Percentiles rank a stretch among this genome's conserved stretches.
Conservation (phyloP, 768 basidiomycete species). For the Phanerochaete carnosa region DNA sequence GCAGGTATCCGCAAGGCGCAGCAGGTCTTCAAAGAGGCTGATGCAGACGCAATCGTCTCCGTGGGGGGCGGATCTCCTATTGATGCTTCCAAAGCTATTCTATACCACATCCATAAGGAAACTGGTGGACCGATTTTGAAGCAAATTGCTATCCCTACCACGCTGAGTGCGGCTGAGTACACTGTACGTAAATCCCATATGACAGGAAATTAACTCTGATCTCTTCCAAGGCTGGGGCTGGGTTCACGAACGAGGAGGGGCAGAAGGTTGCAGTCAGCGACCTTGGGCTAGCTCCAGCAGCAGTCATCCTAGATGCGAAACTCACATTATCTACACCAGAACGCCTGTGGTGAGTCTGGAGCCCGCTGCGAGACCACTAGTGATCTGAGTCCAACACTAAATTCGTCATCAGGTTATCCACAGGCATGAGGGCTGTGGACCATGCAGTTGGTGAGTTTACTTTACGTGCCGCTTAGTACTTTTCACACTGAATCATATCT, state of each 20-base stretch:
- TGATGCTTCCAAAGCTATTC: conserved; percentile 73
- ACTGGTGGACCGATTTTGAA: conserved; percentile 46
- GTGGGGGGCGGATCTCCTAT: conserved; percentile 81
- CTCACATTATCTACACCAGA: conserved; percentile 72
- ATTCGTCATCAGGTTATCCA: conserved; percentile 61
- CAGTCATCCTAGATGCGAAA: conserved; percentile 76
- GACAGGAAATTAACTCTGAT: not conserved
- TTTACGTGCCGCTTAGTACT: not conserved
- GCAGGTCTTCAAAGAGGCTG: conserved; percentile 48
- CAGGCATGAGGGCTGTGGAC: conserved; percentile 75
- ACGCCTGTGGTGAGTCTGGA: conserved; percentile 55
- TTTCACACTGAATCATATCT: not conserved
- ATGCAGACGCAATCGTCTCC: conserved; percentile 67
- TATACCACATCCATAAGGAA: conserved; percentile 59
- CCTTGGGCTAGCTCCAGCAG: conserved; percentile 60
- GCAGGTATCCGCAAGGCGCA: conserved; percentile 60
- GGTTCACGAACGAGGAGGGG: conserved; percentile 69
- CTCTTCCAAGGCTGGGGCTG: conserved; percentile 53
- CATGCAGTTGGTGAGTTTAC: conserved; percentile 62
- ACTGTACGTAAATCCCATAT: conserved; percentile 37
- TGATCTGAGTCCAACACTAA: conserved; percentile 9
- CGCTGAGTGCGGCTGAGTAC: conserved; percentile 77
- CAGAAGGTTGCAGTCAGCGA: conserved; percentile 57
- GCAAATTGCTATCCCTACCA: conserved; percentile 82
- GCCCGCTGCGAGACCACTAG: not conserved